Base-by-base conservation (phyloP, 176 grass and related monocot species). In the Puccinellia tenuiflora region DNA sequence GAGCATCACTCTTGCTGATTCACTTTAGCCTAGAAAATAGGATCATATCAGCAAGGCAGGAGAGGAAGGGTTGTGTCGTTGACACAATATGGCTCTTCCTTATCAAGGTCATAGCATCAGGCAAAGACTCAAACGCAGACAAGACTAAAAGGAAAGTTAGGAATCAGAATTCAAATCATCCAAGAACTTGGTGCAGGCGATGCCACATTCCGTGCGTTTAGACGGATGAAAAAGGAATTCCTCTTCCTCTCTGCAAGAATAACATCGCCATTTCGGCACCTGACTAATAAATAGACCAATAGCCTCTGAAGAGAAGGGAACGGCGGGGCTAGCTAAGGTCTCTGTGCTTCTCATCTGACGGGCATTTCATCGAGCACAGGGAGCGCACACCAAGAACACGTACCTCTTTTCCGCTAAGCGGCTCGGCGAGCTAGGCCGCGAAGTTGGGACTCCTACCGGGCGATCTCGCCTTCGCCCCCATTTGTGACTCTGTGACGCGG, bases 1-100 rank as follows among this genome's bases (percentile, higher is more conserved):
- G 29, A 69, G 22, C 38, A 76, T 68, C 61, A 89, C 68, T 61
- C 13, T 21, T 40, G 51, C 40, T 68, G 51, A 75, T 71, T 35
- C 78, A 81, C 65, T 81, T 57, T 38, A 9, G 9, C 89, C 82
- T 88, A 88, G 70, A 52, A 82, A 53, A 83, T 5, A 52, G 40
- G 46, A 61, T 34, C 18, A 77, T 13, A 47, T 68, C 60, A 89
- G 68, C 18, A 78, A 26, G 24, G 46, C 25, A 61, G 47, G 3
- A 70, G 38, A 13, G 48, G 15, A 29, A 15, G 16, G n/a, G 0
- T 4, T 5, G 1, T 33, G 24, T 2, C 42, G 5, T 50, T 22
- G 39, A 51, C 40, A 63, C 5, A 29, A 31, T 21, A 14, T 51
- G 9, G 45, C 52, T 15, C n/a, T 18, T 65, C 57, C 39, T 80